A percentile compares a stretch with the other conserved stretches of the same genome.
Evolutionary conservation across 1,284 basidiomycete species (phyloP).

Genomic region (Ustanciosporium gigantosporum): DNA sequence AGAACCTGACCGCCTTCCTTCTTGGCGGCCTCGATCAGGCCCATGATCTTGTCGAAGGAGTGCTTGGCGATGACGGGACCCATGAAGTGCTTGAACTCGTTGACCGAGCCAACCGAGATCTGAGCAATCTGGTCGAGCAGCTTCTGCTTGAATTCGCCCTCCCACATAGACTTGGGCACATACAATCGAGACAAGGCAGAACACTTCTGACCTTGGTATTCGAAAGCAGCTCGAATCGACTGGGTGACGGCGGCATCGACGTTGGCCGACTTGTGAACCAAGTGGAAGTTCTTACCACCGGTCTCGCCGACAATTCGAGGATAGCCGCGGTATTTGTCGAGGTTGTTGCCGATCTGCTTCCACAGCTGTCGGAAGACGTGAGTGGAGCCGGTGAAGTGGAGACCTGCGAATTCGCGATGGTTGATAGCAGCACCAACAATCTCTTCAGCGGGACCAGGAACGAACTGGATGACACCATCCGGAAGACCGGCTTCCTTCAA

Average conservation of each 20-base stretch:
- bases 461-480: slow-evolving; percentile 93
- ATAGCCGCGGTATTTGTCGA: slow-evolving; percentile 73
- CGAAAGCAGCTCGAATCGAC: slow-evolving; percentile 85
- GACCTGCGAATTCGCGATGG: slow-evolving; percentile 78
- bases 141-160: slow-evolving; percentile 80
- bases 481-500: slow-evolving; percentile 92
- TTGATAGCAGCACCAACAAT: slow-evolving; percentile 64
- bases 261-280: slow-evolving; percentile 86
- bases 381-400: slow-evolving; percentile 97
- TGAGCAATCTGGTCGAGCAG: slow-evolving; percentile 75
- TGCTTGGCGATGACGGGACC: slow-evolving; percentile 89
- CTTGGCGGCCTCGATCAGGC: slow-evolving; percentile 86
- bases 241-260: slow-evolving; percentile 85
- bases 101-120: slow-evolving; percentile 80
- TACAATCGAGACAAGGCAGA: slow-evolving; percentile 90
- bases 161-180: slow-evolving; percentile 84
- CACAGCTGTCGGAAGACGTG: slow-evolving; percentile 85
- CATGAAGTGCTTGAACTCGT: slow-evolving; percentile 84
- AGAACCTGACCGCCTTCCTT: slow-evolving; percentile 84
- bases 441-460: slow-evolving; percentile 67
- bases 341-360: slow-evolving; percentile 88
- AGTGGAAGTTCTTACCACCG: slow-evolving; percentile 97
- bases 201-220: slow-evolving; percentile 99
- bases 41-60: slow-evolving; percentile 84
- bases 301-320: slow-evolving; percentile 91